These are phyloP conservation scores for Pythium vanterpoolii DNA, from an alignment of 352 stramenopile genomes.

Conservation along the genomic window DNA sequence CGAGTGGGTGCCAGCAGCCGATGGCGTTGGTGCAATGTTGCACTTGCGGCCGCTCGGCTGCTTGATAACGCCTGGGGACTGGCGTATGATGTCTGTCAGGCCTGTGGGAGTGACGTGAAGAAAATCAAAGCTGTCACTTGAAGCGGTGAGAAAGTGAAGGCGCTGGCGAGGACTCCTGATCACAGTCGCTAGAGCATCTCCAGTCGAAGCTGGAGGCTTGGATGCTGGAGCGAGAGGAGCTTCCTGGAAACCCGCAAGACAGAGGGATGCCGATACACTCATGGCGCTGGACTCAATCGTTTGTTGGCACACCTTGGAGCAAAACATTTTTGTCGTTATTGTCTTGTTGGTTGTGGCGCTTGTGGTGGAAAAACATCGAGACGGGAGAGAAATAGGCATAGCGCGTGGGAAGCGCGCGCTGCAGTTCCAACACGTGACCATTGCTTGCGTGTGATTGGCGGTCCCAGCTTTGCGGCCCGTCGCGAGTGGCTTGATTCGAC, in stretches of 20 bases:
- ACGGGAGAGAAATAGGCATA: neutral
- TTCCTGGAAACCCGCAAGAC: neutral
- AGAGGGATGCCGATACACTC: constrained; percentile 20
- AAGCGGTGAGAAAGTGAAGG: neutral
- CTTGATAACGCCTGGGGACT: neutral
- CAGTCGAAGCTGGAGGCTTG: neutral
- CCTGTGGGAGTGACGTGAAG: constrained; percentile 16
- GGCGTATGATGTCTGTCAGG: neutral
- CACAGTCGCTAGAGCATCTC: neutral
- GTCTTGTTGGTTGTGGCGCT: neutral
- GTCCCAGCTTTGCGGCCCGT: neutral
- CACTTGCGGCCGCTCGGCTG: constrained; percentile 7
- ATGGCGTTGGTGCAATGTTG: neutral
- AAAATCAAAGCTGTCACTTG: constrained; percentile 9
- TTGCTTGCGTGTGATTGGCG: constrained; percentile 32
- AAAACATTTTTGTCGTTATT: constrained; percentile 5
- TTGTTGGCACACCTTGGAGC: constrained; percentile 15
- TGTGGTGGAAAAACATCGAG: neutral
- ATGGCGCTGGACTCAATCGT: constrained; percentile 24
- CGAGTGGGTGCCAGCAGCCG: too few relatives aligned
- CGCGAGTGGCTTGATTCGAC: constrained; percentile 6
- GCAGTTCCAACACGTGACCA: constrained; percentile 66
- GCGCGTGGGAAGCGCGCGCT: constrained; percentile 44
- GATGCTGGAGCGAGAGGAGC: neutral
- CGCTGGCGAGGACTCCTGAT: constrained; percentile 17